Evolutionary conservation across 1,139 yeast genomes (phyloP).

Genomic region (Zygosaccharomyces sapae): DNA sequence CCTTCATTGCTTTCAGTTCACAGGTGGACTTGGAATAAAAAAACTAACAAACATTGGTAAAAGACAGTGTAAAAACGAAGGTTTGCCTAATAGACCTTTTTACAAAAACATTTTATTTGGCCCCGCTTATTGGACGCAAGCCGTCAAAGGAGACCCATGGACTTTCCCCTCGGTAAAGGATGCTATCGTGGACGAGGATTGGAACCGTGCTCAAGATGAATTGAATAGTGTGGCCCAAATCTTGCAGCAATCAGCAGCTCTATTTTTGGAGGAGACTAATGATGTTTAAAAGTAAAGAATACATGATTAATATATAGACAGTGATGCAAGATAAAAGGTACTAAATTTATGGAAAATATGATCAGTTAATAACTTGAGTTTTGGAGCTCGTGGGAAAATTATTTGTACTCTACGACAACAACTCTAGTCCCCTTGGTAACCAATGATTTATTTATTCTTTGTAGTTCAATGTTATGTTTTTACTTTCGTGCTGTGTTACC

Average conservation of each 20-base stretch:
- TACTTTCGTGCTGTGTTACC: not conserved
- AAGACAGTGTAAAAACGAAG: conserved; percentile 46
- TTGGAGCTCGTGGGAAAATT: too few relatives aligned
- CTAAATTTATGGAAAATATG: too few relatives aligned
- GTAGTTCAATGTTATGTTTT: too few relatives aligned
- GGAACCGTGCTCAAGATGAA: conserved; percentile 54
- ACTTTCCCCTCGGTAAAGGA: conserved; percentile 77
- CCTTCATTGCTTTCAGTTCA: conserved; percentile 66
- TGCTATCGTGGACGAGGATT: conserved; percentile 42
- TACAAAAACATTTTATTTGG: conserved; percentile 70
- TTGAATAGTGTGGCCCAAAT: conserved; percentile 45
- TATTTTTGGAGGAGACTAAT: conserved; percentile 32
- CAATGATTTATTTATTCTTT: too few relatives aligned
- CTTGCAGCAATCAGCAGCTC: conserved; percentile 35
- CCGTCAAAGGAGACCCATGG: conserved; percentile 49
- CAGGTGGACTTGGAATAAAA: conserved; percentile 78
- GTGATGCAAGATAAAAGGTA: not conserved
- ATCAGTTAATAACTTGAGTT: not conserved
- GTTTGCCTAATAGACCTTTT: conserved; percentile 57
- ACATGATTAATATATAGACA: conserved; percentile 1
- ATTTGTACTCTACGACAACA: too few relatives aligned
- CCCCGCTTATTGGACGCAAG: conserved; percentile 53
- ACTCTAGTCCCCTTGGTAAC: too few relatives aligned
- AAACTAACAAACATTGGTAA: conserved; percentile 57
- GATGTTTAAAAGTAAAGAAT: conserved; percentile 19